phyloP scores from a whole-genome alignment of 805 yeast genomes.

The Henningerozyma blattae region DNA sequence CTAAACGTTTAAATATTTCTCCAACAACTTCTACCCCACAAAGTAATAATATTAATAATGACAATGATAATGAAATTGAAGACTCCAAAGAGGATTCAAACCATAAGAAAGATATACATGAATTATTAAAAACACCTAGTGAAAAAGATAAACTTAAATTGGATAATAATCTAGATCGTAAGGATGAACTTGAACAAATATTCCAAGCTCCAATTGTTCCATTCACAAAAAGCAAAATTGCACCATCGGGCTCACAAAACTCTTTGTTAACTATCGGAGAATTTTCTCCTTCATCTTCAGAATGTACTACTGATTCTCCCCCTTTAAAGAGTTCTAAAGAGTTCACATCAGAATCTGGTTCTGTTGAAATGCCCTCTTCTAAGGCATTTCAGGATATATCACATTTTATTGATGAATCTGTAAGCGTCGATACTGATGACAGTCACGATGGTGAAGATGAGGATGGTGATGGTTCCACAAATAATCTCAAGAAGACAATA shows the following conservation, averaged over 20 bases:
- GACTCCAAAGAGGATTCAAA: not conserved
- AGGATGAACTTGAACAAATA: constrained; percentile 14
- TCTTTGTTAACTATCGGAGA: constrained; percentile 33
- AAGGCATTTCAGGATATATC: constrained; percentile 31
- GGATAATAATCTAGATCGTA: constrained; percentile 3
- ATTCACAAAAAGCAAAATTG: constrained; percentile 15
- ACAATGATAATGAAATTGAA: not conserved
- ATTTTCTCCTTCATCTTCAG: constrained; percentile 35
- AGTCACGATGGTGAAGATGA: not conserved
- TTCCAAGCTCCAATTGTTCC: constrained; percentile 22
- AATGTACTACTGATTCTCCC: constrained; percentile 31
- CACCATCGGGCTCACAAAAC: constrained; percentile 22
- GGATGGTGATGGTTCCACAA: not conserved
- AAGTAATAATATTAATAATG: not conserved
- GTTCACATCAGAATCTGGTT: constrained; percentile 6
- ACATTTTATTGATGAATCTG: constrained; percentile 19
- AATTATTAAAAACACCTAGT: not conserved
- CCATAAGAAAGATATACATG: not conserved
- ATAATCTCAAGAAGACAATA: not conserved
- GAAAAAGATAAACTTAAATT: not conserved
- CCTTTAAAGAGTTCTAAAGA: constrained; percentile 12
- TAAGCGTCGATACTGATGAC: constrained; percentile 6
- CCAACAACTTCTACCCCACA: not conserved
- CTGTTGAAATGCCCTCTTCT: constrained; percentile 26
- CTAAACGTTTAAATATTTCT: too few relatives aligned